Base-by-base conservation (phyloP, 306 rosid genomes). In the Pyrus pyrifolia region DNA sequence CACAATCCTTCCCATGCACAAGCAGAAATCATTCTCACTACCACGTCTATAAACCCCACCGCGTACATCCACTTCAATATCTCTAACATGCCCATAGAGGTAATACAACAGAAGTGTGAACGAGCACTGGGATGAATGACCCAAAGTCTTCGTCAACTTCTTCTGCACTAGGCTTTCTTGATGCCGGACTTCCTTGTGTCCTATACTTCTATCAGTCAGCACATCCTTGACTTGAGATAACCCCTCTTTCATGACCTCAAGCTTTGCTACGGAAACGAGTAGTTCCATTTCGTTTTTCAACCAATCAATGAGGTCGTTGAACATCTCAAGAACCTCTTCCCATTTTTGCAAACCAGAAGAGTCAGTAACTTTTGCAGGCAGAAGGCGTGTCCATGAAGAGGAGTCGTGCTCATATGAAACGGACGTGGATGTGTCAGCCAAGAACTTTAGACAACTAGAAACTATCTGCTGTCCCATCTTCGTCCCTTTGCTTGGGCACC, bases 1-100 rank as follows among this genome's bases (percentile, higher is more conserved):
- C n/a, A 95, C 83, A 78, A 95, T 80, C 82, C 82, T 92, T 80
- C 97, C 98, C 91, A 90, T 85, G 67, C 71, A 84, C 91, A 95
- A 83, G 78, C 80, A 79, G 31, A 83, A 86, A 79, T 75, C 81
- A 17, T 77, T 75, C 35, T 80, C 82, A 67, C 74, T 75, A 76
- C 79, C 89, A 67, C 30, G 68, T 42, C 42, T 70, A 76, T 73
- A 84, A 52, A 92, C 3, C 74, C 97, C 96, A 68, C 99, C 97
- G 13, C 86, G 72, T 76, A 92, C 15, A 73, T 95, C 98, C 69
- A 88, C 90, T 84, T 87, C 96, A 73, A 90, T 63, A 82, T 95
- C 92, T 59, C 81, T 80, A 72, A 90, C 89, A 69, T 79, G 82
- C 67, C 97, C 89, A 77, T 42, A 78, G 19, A 95, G 88, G 74